phyloP scores from a whole-genome alignment of 108 stramenopile species.

The Epipyxis sp. region DNA sequence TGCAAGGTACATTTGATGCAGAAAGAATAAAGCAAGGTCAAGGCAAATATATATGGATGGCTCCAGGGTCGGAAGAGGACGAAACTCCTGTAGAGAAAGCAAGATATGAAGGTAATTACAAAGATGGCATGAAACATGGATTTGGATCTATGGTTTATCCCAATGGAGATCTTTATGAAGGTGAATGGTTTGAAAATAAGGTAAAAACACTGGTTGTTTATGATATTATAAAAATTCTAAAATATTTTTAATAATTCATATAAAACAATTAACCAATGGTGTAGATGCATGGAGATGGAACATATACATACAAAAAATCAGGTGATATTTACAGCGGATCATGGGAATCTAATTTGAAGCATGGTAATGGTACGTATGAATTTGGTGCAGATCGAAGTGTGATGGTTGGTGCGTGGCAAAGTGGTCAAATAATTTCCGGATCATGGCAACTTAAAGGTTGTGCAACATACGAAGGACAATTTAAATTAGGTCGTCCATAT shows the following conservation, averaged over 20 bases:
- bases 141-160: slow-evolving; percentile 53
- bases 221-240: too few relatives aligned
- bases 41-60: slow-evolving; percentile 53
- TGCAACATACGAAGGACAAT: slow-evolving; percentile 46
- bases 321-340: slow-evolving; percentile 51
- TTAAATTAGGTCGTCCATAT: slow-evolving; percentile 45
- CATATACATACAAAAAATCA: slow-evolving; percentile 50
- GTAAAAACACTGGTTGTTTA: too few relatives aligned
- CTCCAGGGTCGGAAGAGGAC: slow-evolving; percentile 38
- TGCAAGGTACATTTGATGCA: slow-evolving; percentile 40
- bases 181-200: slow-evolving; percentile 50
- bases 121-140: slow-evolving; percentile 48
- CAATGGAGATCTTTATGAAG: slow-evolving; percentile 55
- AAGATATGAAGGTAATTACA: slow-evolving; percentile 51
- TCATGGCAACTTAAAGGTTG: slow-evolving; percentile 52
- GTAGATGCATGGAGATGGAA: slow-evolving; percentile 39
- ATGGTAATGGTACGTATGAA: slow-evolving; percentile 47
- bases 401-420: slow-evolving; percentile 51
- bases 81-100: slow-evolving; percentile 45
- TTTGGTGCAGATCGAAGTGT: slow-evolving; percentile 46
- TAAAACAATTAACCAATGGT: neutral
- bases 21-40: slow-evolving; percentile 53
- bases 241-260: too few relatives aligned
- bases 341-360: slow-evolving; percentile 47
- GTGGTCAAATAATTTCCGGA: slow-evolving; percentile 46